phyloP scores from a whole-genome alignment of 345 rosid species.

The Alliaria petiolata region DNA sequence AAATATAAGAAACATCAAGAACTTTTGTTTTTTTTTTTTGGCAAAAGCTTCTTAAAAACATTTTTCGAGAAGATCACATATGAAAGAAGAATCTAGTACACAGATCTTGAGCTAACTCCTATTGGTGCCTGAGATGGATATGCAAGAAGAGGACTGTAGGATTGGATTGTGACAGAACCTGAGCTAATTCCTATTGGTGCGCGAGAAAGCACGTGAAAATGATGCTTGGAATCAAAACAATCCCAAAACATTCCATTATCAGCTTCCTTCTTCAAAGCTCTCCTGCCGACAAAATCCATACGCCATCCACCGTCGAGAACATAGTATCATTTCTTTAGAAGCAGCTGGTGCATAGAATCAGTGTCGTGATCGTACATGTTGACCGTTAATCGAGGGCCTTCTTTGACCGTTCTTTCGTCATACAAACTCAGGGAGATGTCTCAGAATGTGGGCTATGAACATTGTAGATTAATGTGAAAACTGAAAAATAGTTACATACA shows the following conservation, averaged over 20 bases:
- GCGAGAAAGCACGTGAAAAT: slow-evolving; percentile 21
- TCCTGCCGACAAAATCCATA: neutral
- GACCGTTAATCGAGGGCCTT: no score
- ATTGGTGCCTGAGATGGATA: no score
- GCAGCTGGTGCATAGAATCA: neutral
- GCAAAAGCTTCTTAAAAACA: no score
- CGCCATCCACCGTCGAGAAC: slow-evolving; percentile 10
- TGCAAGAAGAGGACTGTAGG: neutral
- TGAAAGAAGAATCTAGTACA: neutral
- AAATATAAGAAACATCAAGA: neutral
- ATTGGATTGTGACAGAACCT: neutral
- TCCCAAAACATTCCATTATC: slow-evolving; percentile 23
- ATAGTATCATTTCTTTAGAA: slow-evolving; percentile 4
- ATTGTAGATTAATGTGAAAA: no score
- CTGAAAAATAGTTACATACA: no score
- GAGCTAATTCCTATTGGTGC: neutral
- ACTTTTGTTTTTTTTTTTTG: no score
- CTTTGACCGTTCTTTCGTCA: no score
- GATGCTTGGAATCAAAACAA: neutral
- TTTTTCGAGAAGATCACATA: neutral
- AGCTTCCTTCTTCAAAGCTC: slow-evolving; percentile 6
- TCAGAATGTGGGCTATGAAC: no score
- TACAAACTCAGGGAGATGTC: no score
- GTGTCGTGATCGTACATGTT: slow-evolving; percentile 26
- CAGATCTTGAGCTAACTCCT: no score